Evolutionary conservation across 1,284 basidiomycete genomes (phyloP).

Genomic region (Pseudomicrostroma phylloplanum): DNA sequence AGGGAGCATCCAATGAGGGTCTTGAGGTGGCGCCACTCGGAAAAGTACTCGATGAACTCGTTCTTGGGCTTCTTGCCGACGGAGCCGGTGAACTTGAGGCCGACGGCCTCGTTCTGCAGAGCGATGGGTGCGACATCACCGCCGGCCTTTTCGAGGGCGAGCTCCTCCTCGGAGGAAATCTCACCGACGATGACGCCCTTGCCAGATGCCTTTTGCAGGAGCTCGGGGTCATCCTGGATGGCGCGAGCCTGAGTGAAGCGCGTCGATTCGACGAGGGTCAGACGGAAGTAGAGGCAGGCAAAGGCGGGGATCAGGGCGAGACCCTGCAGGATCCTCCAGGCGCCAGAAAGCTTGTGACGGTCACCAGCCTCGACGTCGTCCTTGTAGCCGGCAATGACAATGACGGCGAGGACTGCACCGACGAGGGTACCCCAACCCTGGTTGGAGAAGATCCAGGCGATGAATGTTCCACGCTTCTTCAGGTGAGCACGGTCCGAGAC

Average conservation of each 20-base stretch:
- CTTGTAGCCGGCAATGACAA: conserved; percentile 67
- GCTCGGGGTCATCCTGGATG: conserved; percentile 72
- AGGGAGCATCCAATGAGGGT: conserved; percentile 37
- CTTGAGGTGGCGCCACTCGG: conserved; percentile 38
- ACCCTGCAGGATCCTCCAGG: conserved; percentile 50
- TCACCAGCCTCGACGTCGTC: conserved; percentile 31
- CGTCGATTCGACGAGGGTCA: conserved; percentile 55
- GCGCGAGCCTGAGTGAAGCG: conserved; percentile 74
- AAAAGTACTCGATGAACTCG: conserved; percentile 35
- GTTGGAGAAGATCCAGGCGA: conserved; percentile 53
- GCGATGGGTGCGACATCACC: conserved; percentile 20
- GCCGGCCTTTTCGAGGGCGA: conserved; percentile 30
- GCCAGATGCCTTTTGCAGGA: conserved; percentile 47
- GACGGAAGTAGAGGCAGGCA: conserved; percentile 56
- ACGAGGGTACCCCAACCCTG: conserved; percentile 39
- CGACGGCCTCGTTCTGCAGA: conserved; percentile 32
- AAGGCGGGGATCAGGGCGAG: conserved; percentile 38
- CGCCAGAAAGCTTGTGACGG: conserved; percentile 41
- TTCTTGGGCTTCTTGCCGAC: conserved; percentile 31
- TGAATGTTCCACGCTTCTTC: conserved; percentile 39
- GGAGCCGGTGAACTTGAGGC: conserved; percentile 34
- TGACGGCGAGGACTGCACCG: conserved; percentile 63
- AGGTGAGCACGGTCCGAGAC: conserved; percentile 40
- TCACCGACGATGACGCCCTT: conserved; percentile 57
- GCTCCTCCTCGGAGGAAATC: conserved; percentile 23